Conservation (phyloP, 441 rosid genomes). For the Populus hybrid region DNA sequence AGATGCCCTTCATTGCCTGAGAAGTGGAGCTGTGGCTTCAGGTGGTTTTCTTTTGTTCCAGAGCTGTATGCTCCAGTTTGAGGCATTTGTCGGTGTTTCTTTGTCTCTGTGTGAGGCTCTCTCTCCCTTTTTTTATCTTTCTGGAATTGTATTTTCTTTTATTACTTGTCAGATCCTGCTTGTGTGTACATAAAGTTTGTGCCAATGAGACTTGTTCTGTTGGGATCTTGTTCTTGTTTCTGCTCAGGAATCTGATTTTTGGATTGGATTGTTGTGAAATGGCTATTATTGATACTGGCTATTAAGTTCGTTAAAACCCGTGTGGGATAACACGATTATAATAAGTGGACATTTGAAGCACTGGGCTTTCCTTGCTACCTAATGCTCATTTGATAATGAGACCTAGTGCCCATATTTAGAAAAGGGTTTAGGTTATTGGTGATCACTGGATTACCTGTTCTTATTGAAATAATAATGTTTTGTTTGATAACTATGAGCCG, state of each 20-base stretch:
- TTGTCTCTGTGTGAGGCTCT: neutral
- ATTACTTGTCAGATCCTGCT: neutral
- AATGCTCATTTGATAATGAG: neutral
- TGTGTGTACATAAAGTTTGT: neutral
- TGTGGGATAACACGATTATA: neutral
- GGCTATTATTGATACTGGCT: neutral
- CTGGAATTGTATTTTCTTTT: neutral
- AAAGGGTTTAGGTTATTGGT: no score
- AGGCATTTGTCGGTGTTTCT: conserved; percentile 2
- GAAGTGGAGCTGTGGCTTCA: conserved; percentile 89
- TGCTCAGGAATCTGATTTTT: no score
- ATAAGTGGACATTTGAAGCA: neutral
- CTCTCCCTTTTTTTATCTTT: neutral
- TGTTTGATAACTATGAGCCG: no score
- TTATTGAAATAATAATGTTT: no score
- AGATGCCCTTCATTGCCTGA: conserved; percentile 79
- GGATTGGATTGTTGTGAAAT: neutral
- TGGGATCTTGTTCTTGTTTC: neutral
- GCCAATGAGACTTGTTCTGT: neutral
- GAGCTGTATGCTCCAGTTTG: conserved; percentile 51
- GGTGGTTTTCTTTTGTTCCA: conserved; percentile 87
- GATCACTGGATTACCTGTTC: no score
- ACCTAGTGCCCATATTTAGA: no score
- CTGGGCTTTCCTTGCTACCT: neutral
- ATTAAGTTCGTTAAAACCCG: neutral